A percentile compares a stretch with the other conserved stretches of the same genome.
phyloP scores from a whole-genome alignment of 805 yeast genomes.

The Zygosaccharomyces siamensis region DNA sequence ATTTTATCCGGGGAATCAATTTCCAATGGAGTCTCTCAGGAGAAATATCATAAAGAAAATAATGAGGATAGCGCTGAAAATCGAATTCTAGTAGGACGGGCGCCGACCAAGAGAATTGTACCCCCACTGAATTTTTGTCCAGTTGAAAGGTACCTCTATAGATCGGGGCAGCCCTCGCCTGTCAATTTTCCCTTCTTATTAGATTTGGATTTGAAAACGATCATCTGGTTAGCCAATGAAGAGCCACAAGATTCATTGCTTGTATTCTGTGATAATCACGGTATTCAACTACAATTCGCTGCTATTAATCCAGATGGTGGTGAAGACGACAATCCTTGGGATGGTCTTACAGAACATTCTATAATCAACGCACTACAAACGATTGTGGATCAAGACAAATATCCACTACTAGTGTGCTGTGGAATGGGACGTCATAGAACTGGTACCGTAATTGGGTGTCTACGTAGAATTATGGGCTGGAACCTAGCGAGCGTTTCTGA shows the following conservation, averaged over 20 bases:
- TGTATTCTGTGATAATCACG: conserved; percentile 69
- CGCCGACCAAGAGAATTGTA: conserved; percentile 66
- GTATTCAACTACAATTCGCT: conserved; percentile 74
- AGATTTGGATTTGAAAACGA: conserved; percentile 67
- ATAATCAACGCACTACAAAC: conserved; percentile 74
- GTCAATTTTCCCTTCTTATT: conserved; percentile 82
- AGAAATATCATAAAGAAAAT: not conserved
- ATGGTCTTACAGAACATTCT: conserved; percentile 78
- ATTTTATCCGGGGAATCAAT: not conserved
- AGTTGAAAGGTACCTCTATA: conserved; percentile 77
- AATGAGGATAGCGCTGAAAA: conserved; percentile 14
- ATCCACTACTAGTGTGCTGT: conserved; percentile 88
- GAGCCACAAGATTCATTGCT: conserved; percentile 88
- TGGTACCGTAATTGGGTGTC: conserved; percentile 93
- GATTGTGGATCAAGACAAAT: conserved; percentile 64
- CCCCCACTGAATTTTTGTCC: conserved; percentile 97
- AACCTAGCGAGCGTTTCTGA: conserved; percentile 88
- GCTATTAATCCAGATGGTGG: conserved; percentile 77
- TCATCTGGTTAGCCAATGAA: conserved; percentile 92
- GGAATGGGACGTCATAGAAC: conserved; percentile 99
- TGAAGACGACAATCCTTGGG: conserved; percentile 83
- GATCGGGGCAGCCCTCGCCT: conserved; percentile 94
- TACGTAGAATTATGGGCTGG: conserved; percentile 94
- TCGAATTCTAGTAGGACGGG: conserved; percentile 37
- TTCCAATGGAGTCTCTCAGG: not conserved